Evolutionary conservation across 768 basidiomycete species (phyloP), one percentile per base, ranked within the genome.

Genomic region (Saitozyma sp.): DNA sequence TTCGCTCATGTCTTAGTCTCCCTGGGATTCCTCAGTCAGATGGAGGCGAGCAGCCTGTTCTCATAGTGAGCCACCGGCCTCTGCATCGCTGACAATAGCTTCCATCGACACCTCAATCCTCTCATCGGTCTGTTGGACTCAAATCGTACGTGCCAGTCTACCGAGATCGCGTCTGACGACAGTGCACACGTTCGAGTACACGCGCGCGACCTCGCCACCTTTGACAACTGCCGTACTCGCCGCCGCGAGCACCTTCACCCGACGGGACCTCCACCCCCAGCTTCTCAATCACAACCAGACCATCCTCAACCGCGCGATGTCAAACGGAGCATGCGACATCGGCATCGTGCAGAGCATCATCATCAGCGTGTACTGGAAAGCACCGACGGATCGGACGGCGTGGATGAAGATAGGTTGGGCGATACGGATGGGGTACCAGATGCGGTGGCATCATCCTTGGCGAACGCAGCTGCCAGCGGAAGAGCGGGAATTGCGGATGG

Each of bases 161-260:
- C 16, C 39, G 19, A 9, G 2, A 29, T 29, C 43, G 9, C 41
- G 66, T 29, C 67, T 63, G 56, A 57, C 39, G 9, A 9, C 45
- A 72, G 70, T 94, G 41, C 92, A 95, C 77, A 87, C 92, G 0
- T 83, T 87, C 55, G 72, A 82, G 41, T 92, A 91, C 76, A 86
- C 92, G 69, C 90, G 92, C 70, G 82, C 83, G 20, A 87, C 85
- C 65, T 92, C 87, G 56, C 87, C 89, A 0, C 86, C 93, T 77
- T 84, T 95, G 58, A 92, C 92, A 80, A 89, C 91, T 17, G 86
- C 88, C 29, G 84, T 94, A 59, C 83, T 92, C 71, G 89, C 90
- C 84, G 90, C 87, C 16, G 87, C 88, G 37, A 87, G 87, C 82
- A 92, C 92, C 77, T 69, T 66, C 67, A 62, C 56, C 39, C 46